These are phyloP conservation scores for Ophiostoma ulmi DNA, from an alignment of 2,329 filamentous ascomycete genomes.

Conservation along the genomic window DNA sequence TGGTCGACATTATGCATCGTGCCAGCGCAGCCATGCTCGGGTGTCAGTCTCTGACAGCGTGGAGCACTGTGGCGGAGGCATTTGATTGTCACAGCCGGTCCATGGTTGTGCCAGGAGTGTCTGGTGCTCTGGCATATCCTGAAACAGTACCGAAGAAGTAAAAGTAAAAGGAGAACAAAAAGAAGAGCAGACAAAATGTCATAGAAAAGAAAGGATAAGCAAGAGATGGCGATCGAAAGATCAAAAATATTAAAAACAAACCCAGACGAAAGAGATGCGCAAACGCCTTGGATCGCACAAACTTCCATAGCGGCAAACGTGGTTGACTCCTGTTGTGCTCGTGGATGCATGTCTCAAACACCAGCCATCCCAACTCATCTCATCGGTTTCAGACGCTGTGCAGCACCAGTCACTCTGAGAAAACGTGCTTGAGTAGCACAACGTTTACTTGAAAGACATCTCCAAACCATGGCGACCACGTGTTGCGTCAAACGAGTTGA, in stretches of 20 bases:
- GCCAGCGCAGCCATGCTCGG: neutral
- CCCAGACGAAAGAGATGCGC: neutral
- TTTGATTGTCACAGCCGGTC: slow-evolving; percentile 5
- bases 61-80: neutral
- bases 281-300: neutral
- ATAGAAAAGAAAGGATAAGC: no score
- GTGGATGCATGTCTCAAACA: neutral
- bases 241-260: neutral
- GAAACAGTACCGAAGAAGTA: neutral
- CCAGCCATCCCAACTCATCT: neutral
- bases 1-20: neutral
- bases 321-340: neutral
- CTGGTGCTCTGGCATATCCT: neutral
- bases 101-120: slow-evolving; percentile 4
- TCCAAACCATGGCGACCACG: neutral
- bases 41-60: neutral
- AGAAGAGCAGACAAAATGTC: no score
- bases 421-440: neutral
- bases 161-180: neutral
- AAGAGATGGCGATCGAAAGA: neutral
- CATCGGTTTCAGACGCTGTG: neutral
- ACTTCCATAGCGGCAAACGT: no score
- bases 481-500: no score
- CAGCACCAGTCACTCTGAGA: neutral
- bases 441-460: neutral